These are phyloP conservation scores for Mycena sp. DNA, from an alignment of 1,284 basidiomycete species.

Conservation along the genomic window DNA sequence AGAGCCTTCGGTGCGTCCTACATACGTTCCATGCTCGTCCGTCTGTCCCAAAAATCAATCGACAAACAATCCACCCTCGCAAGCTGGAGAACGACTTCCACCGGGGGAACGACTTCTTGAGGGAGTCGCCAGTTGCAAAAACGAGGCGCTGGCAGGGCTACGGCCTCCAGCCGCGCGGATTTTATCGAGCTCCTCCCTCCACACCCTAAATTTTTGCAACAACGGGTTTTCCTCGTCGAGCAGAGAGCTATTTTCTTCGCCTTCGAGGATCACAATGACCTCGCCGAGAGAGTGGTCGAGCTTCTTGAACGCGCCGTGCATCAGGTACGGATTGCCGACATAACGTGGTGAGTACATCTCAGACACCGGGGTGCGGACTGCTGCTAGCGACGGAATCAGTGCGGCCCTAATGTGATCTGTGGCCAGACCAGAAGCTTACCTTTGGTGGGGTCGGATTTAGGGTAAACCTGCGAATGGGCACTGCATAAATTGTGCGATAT, in stretches of 20 bases:
- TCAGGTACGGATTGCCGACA: slow-evolving; percentile 52
- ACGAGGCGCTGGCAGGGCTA: slow-evolving; percentile 31
- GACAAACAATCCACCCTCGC: slow-evolving; percentile 43
- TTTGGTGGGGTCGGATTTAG: slow-evolving; percentile 26
- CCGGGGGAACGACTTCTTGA: slow-evolving; percentile 32
- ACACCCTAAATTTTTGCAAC: slow-evolving; percentile 45
- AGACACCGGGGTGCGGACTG: slow-evolving; percentile 20
- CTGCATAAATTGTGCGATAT: neutral
- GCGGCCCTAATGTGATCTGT: neutral
- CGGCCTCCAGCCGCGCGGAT: slow-evolving; percentile 39
- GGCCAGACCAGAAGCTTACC: slow-evolving; percentile 11
- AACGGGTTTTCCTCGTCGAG: slow-evolving; percentile 43
- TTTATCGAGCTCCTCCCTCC: slow-evolving; percentile 48
- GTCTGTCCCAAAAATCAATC: slow-evolving; percentile 34
- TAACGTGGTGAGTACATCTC: slow-evolving; percentile 35
- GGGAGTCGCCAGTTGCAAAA: slow-evolving; percentile 28
- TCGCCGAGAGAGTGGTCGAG: slow-evolving; percentile 50
- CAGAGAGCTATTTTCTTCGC: slow-evolving; percentile 43
- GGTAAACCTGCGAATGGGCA: slow-evolving; percentile 21
- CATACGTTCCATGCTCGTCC: neutral
- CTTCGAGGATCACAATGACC: slow-evolving; percentile 50
- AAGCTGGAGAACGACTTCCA: slow-evolving; percentile 14
- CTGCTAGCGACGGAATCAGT: slow-evolving; percentile 1
- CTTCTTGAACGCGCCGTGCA: slow-evolving; percentile 48
- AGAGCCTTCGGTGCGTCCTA: too few species aligned